A percentile compares a stretch with the other conserved stretches of the same genome.
These are phyloP conservation scores for Ilex asprella DNA, from an alignment of 257 asterid genomes.

Conservation along the genomic window DNA sequence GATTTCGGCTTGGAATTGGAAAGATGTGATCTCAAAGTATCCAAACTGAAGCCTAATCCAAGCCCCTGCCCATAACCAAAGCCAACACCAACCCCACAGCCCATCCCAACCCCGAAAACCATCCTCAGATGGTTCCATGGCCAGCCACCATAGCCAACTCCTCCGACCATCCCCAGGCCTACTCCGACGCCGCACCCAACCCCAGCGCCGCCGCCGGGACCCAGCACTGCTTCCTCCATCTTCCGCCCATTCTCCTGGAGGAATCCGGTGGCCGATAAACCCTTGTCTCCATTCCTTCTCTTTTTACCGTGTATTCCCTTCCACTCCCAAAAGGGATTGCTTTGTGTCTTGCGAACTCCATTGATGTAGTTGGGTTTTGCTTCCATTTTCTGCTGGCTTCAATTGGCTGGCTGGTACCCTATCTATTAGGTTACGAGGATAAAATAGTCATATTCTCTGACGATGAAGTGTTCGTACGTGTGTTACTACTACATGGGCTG, in stretches of 20 bases:
- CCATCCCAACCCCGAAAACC: constrained; percentile 69
- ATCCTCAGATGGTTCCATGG: constrained; percentile 46
- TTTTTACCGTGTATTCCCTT: constrained; percentile 31
- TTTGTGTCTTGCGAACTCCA: constrained; percentile 28
- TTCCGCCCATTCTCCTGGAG: constrained; percentile 36
- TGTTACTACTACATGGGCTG: no score
- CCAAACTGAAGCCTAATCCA: constrained; percentile 52
- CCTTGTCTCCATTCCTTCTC: constrained; percentile 27
- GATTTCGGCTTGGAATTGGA: constrained; percentile 12
- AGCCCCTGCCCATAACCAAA: constrained; percentile 71
- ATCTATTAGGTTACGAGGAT: no score
- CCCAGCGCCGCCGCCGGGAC: constrained; percentile 81
- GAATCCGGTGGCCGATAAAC: constrained; percentile 38
- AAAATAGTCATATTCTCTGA: no score
- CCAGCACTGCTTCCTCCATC: constrained; percentile 38
- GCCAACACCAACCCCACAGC: constrained; percentile 81
- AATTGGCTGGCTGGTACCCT: no score
- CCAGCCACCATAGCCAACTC: constrained; percentile 50
- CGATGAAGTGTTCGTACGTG: no score
- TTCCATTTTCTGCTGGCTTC: constrained; percentile 18
- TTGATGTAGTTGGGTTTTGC: constrained; percentile 19
- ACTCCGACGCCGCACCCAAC: constrained; percentile 76
- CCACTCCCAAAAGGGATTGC: constrained; percentile 48
- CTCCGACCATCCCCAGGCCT: constrained; percentile 67
- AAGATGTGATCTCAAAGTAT: constrained; percentile 34